Evolutionary conservation across 2,329 filamentous ascomycete species (phyloP).

Genomic region (Colletotrichum viniferum): DNA sequence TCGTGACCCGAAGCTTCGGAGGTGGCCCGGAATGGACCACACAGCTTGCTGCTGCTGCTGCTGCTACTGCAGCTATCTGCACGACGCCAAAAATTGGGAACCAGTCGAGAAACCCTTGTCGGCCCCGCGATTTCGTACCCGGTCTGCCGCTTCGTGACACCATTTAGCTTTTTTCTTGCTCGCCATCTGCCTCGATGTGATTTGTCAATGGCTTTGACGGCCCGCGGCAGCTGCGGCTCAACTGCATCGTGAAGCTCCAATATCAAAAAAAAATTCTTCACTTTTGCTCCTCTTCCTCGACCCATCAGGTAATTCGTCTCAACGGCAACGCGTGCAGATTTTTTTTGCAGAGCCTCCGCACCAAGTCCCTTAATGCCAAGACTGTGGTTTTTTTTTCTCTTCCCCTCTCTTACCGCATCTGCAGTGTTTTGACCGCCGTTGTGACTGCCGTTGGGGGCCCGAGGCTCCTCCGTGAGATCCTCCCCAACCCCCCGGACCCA

Average conservation of each 20-base stretch:
- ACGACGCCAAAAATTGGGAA: slow-evolving; percentile 2
- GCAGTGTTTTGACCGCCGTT: slow-evolving; percentile 18
- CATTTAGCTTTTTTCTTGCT: slow-evolving; percentile 1
- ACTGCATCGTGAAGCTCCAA: background rate
- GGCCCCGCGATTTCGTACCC: slow-evolving; percentile 16
- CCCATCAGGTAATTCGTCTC: background rate
- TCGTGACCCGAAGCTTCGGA: slow-evolving; percentile 10
- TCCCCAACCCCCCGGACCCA: slow-evolving; percentile 14
- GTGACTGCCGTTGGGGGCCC: slow-evolving; percentile 4
- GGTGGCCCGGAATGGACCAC: slow-evolving; percentile 1
- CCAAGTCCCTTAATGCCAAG: background rate
- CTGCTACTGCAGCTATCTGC: background rate
- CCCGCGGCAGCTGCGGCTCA: slow-evolving; percentile 18
- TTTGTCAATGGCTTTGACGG: slow-evolving; percentile 13
- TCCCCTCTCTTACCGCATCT: background rate
- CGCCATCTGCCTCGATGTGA: slow-evolving; percentile 7
- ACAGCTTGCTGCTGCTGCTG: background rate
- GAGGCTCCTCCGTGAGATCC: background rate
- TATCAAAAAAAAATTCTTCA: background rate
- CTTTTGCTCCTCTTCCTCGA: background rate
- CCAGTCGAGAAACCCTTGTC: slow-evolving; percentile 6
- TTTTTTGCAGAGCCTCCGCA: background rate
- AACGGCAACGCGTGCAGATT: slow-evolving; percentile 10
- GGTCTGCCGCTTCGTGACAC: slow-evolving; percentile 12
- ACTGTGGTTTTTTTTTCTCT: background rate